A percentile compares a stretch with the other conserved stretches of the same genome.
Conservation (phyloP, 2,329 filamentous ascomycete species). For the Ceratocystis diversiconidia region DNA sequence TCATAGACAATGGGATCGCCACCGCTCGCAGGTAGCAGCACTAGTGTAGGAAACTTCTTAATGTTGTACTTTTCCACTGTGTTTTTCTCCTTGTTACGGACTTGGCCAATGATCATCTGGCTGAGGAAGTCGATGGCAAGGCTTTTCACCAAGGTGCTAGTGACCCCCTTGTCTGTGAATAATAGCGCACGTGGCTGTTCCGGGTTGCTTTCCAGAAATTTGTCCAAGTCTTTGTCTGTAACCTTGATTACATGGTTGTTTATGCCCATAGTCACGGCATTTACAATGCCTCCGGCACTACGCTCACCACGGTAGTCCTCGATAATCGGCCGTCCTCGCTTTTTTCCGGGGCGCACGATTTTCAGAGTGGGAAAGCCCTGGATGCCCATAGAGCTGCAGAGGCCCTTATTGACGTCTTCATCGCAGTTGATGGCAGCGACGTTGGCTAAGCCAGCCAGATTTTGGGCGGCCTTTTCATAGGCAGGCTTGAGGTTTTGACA, state of each 20-base stretch:
- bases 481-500: conserved; percentile 91
- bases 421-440: conserved; percentile 94
- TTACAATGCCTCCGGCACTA: conserved; percentile 73
- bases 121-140: conserved; percentile 84
- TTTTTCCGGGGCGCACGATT: conserved; percentile 75
- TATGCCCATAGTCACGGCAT: conserved; percentile 73
- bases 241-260: conserved; percentile 79
- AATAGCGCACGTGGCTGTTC: conserved; percentile 71
- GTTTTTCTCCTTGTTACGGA: conserved; percentile 64
- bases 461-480: conserved; percentile 86
- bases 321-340: conserved; percentile 57
- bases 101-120: conserved; percentile 63
- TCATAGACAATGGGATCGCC: conserved; percentile 58
- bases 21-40: conserved; percentile 61
- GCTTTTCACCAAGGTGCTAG: conserved; percentile 66
- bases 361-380: conserved; percentile 94
- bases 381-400: conserved; percentile 75
- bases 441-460: conserved; percentile 80
- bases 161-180: conserved; percentile 86
- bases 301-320: conserved; percentile 84
- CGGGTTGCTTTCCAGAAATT: conserved; percentile 54
- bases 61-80: conserved; percentile 63
- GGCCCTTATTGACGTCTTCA: conserved; percentile 76
- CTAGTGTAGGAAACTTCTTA: conserved; percentile 61
- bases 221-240: conserved; percentile 62